Percentiles rank a stretch among this genome's conserved stretches.
Evolutionary conservation across 1,284 basidiomycete genomes (phyloP).

Genomic region (Lentinus polychrous): DNA sequence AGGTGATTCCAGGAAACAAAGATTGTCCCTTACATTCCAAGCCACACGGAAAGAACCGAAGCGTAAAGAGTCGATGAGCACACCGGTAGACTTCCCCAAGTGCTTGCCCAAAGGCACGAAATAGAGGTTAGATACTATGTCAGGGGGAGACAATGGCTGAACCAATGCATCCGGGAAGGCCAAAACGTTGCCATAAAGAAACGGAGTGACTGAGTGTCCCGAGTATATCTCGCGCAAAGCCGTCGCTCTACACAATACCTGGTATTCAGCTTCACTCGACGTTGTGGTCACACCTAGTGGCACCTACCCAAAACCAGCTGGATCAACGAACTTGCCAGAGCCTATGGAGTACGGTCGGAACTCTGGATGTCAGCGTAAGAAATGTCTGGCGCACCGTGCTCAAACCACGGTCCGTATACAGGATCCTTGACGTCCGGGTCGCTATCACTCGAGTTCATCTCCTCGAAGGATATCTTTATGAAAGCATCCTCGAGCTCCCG

Average conservation of each 20-base stretch:
- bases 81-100: constrained; percentile 38
- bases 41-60: constrained; percentile 48
- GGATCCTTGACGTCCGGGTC: constrained; percentile 19
- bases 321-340: constrained; percentile 40
- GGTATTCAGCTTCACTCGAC: too few species aligned
- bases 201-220: constrained; percentile 50
- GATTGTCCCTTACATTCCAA: constrained; percentile 50
- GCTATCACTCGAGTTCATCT: constrained; percentile 16
- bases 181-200: constrained; percentile 40
- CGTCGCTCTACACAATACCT: constrained; percentile 32
- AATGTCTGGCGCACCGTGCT: constrained; percentile 35
- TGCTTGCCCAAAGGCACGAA: constrained; percentile 45
- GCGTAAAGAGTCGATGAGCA: constrained; percentile 43
- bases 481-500: constrained; percentile 37
- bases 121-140: constrained; percentile 39
- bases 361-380: neutral
- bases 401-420: constrained; percentile 42
- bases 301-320: constrained; percentile 40
- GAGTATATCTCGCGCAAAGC: constrained; percentile 53
- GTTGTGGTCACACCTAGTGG: too few species aligned
- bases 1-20: neutral
- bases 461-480: constrained; percentile 41
- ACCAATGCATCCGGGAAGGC: constrained; percentile 42
- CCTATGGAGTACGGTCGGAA: constrained; percentile 26
- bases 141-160: constrained; percentile 40